phyloP scores from a whole-genome alignment of 345 rosid genomes.

The Fremontodendron californicum region DNA sequence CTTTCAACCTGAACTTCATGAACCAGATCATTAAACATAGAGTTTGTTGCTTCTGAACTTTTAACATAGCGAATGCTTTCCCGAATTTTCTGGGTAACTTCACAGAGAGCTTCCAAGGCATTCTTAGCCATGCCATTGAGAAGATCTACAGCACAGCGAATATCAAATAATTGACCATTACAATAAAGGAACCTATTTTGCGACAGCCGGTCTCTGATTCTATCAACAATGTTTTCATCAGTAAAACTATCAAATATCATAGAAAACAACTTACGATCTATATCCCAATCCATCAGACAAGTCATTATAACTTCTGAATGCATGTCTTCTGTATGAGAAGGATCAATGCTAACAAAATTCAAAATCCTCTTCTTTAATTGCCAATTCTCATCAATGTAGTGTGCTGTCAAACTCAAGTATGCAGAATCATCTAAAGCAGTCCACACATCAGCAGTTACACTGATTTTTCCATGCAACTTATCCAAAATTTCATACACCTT shows the following conservation, averaged over 20 bases:
- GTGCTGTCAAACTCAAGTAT: constrained; percentile 56
- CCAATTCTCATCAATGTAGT: constrained; percentile 70
- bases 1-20: constrained; percentile 38
- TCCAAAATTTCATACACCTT: constrained; percentile 58
- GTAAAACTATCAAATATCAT: constrained; percentile 52
- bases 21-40: constrained; percentile 39
- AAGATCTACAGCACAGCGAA: constrained; percentile 55
- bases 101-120: constrained; percentile 44
- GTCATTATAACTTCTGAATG: constrained; percentile 57
- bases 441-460: constrained; percentile 60
- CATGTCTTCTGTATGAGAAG: constrained; percentile 54
- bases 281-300: constrained; percentile 84
- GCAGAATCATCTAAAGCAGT: constrained; percentile 40
- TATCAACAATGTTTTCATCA: constrained; percentile 40
- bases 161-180: constrained; percentile 62
- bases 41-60: constrained; percentile 42
- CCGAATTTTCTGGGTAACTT: constrained; percentile 46
- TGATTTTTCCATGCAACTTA: constrained; percentile 72
- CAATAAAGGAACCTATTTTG: constrained; percentile 68
- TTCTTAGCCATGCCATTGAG: constrained; percentile 57
- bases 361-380: constrained; percentile 53
- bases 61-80: constrained; percentile 45
- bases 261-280: constrained; percentile 68
- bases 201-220: constrained; percentile 59
- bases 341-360: constrained; percentile 49